Evolutionary conservation across 2,329 filamentous ascomycete genomes (phyloP), one percentile per base, ranked within the genome.

Genomic region (Diaporthe destruens): DNA sequence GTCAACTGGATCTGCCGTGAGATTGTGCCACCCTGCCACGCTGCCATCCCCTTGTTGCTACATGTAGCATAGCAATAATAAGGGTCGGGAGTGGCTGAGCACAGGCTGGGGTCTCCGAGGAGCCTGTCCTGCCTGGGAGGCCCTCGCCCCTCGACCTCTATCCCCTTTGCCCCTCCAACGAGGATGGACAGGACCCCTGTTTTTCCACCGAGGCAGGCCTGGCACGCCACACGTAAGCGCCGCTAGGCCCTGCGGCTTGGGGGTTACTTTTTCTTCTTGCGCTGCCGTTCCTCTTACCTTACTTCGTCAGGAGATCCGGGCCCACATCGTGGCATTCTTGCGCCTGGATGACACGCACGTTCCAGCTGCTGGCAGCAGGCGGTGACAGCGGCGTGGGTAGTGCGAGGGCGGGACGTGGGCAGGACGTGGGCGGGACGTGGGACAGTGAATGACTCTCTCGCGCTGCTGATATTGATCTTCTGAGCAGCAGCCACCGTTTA

Each of bases 221-320:
- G 44, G 44, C 44, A 47, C 61, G 61, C 61, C 61, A 66, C 61
- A 53, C 61, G 61, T 66, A 66, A 66, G 61, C 61, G 61, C 61
- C 61, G 12, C 12, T 6, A 66, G 20, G 44, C 47, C 61, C 61
- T 66, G 61, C 61, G 39, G 44, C 61, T 53, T 42, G 39, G 39
- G 47, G 44, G 61, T 34, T 66, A 25, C 53, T 34, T 53, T n/a
- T 51, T 14, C 12, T 53, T 66, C 47, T 53, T 65, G 42, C 25
- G 18, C 29, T 36, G 6, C 29, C 25, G 32, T 49, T 53, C 6
- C 14, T 25, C 32, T 49, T 25, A 20, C 25, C 9, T 20, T 25
- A 32, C 23, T 53, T 32, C 32, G 23, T 36, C 23, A 53, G 61
- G n/a, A 66, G 47, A 39, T 34, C 32, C 47, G 44, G 61, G 61